phyloP scores from a whole-genome alignment of 176 grass and related monocot species.

The Ananas comosus region DNA sequence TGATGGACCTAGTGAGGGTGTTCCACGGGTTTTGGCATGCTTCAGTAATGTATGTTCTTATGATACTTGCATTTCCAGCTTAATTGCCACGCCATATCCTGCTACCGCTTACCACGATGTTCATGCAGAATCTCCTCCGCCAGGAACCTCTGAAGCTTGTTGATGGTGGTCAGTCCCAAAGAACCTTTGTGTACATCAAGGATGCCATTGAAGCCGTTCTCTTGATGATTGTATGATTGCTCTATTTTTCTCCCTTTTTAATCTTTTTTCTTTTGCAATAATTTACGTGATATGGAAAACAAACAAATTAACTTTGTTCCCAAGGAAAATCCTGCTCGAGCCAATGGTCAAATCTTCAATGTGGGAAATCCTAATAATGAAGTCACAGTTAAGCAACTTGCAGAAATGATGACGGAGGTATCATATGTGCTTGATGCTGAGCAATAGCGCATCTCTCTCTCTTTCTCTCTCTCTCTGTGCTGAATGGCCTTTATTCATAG shows the following conservation, averaged over 20 bases:
- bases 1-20: slow-evolving; percentile 93
- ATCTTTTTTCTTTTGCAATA: neutral
- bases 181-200: slow-evolving; percentile 96
- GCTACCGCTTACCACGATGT: neutral
- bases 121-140: slow-evolving; percentile 73
- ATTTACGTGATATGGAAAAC: neutral
- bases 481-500: slow-evolving; percentile 24
- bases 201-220: slow-evolving; percentile 97
- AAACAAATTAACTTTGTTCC: slow-evolving; percentile 2
- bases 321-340: slow-evolving; percentile 79
- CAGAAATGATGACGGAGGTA: slow-evolving; percentile 91
- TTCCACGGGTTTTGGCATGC: slow-evolving; percentile 90
- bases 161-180: slow-evolving; percentile 80
- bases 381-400: slow-evolving; percentile 81
- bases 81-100: neutral
- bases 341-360: slow-evolving; percentile 90
- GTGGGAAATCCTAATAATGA: slow-evolving; percentile 95
- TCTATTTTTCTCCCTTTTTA: neutral
- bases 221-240: slow-evolving; percentile 66
- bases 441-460: too few relatives aligned
- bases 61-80: neutral
- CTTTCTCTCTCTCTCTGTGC: neutral
- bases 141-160: slow-evolving; percentile 80
- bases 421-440: neutral
- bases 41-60: slow-evolving; percentile 76